Percentiles rank a stretch among this genome's conserved stretches.
These are phyloP conservation scores for Yarrowia keelungensis DNA, from an alignment of 805 yeast genomes.

Conservation along the genomic window DNA sequence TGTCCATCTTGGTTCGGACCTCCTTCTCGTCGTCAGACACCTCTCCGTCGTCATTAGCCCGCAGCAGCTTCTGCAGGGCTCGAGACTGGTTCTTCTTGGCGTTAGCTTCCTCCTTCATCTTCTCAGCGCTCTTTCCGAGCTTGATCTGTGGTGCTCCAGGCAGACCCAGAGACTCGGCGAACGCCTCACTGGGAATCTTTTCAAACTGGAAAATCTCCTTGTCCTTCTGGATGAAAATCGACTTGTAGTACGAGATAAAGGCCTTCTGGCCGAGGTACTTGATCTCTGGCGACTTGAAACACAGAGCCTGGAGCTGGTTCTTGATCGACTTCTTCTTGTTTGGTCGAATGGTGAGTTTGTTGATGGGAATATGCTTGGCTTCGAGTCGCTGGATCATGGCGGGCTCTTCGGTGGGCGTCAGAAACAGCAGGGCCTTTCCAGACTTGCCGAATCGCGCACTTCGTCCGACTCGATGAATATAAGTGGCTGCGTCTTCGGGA, in stretches of 20 bases:
- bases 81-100: conserved; percentile 78
- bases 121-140: conserved; percentile 55
- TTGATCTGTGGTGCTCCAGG: conserved; percentile 97
- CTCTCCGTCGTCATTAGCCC: conserved; percentile 70
- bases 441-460: conserved; percentile 84
- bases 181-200: conserved; percentile 78
- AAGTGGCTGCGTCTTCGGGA: conserved; percentile 88
- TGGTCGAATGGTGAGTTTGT: conserved; percentile 74
- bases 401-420: conserved; percentile 83
- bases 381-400: conserved; percentile 71
- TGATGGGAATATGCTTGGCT: conserved; percentile 70
- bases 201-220: conserved; percentile 83
- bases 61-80: conserved; percentile 63
- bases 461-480: conserved; percentile 90
- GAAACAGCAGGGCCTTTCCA: conserved; percentile 82
- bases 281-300: conserved; percentile 89
- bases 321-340: conserved; percentile 76
- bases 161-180: conserved; percentile 86
- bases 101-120: conserved; percentile 61
- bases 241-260: conserved; percentile 86
- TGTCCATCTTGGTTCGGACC: conserved; percentile 86
- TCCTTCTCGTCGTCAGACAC: conserved; percentile 53
- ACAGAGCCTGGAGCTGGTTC: conserved; percentile 83
- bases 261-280: conserved; percentile 96
- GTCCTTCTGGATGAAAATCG: conserved; percentile 85